A percentile compares a stretch with the other conserved stretches of the same genome.
These are phyloP conservation scores for Pestalotiopsis sp. DNA, from an alignment of 2,329 filamentous ascomycete genomes.

Conservation along the genomic window DNA sequence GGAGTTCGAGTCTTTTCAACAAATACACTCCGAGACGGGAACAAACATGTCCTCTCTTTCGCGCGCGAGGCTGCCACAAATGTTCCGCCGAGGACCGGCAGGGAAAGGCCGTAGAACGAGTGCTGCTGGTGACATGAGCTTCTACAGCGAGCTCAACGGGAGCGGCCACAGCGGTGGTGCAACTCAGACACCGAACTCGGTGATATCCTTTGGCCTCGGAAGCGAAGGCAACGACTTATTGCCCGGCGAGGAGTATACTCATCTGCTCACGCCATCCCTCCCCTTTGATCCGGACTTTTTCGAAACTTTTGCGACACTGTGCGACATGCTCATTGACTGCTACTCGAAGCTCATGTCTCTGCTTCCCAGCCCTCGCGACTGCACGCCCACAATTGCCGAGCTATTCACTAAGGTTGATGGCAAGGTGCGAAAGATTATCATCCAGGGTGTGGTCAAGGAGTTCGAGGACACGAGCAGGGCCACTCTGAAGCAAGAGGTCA, in stretches of 20 bases:
- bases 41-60: conserved; percentile 69
- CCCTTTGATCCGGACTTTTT: conserved; percentile 98
- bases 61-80: conserved; percentile 78
- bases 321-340: conserved; percentile 91
- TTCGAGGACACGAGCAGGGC: conserved; percentile 86
- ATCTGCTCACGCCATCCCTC: conserved; percentile 86
- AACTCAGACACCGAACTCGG: conserved; percentile 39
- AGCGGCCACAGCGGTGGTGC: conserved; percentile 25
- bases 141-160: conserved; percentile 16
- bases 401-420: conserved; percentile 89
- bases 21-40: conserved; percentile 79
- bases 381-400: conserved; percentile 72
- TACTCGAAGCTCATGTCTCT: conserved; percentile 80
- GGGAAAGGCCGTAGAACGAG: conserved; percentile 60
- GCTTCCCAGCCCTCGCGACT: conserved; percentile 74
- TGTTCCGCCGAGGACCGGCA: conserved; percentile 72
- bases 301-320: conserved; percentile 93
- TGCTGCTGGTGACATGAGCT: conserved; percentile 43
- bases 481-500: conserved; percentile 79
- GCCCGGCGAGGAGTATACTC: conserved; percentile 84
- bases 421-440: conserved; percentile 83
- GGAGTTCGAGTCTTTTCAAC: conserved; percentile 94
- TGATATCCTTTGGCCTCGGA: conserved; percentile 56
- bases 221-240: conserved; percentile 67
- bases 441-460: conserved; percentile 84